Conservation (phyloP, 2,329 filamentous ascomycete species). For the Verticillium nubilum region DNA sequence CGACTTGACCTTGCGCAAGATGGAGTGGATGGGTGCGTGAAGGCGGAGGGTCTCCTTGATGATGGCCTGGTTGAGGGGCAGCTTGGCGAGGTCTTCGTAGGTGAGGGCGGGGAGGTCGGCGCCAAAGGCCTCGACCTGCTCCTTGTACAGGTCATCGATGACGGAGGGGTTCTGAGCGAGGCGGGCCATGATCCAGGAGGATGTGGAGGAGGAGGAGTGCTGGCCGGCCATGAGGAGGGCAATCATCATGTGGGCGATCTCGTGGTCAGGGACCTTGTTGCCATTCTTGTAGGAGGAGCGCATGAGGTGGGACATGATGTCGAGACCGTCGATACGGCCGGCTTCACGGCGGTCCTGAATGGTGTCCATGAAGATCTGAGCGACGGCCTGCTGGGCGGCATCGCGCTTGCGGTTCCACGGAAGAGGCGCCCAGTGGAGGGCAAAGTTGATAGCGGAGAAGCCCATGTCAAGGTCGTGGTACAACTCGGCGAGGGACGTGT, state of each 20-base stretch:
- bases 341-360: slow-evolving; percentile 63
- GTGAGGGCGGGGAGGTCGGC: slow-evolving; percentile 67
- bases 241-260: slow-evolving; percentile 92
- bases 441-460: slow-evolving; percentile 85
- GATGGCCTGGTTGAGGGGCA: slow-evolving; percentile 77
- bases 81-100: slow-evolving; percentile 71
- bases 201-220: slow-evolving; percentile 80
- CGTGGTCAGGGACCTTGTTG: slow-evolving; percentile 69
- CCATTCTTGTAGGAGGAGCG: slow-evolving; percentile 80
- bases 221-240: slow-evolving; percentile 88
- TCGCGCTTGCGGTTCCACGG: slow-evolving; percentile 85
- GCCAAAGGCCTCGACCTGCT: slow-evolving; percentile 72
- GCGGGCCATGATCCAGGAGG: slow-evolving; percentile 78
- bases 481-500: slow-evolving; percentile 72
- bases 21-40: slow-evolving; percentile 90
- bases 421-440: slow-evolving; percentile 80
- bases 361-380: slow-evolving; percentile 76
- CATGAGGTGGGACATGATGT: slow-evolving; percentile 93
- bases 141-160: slow-evolving; percentile 74
- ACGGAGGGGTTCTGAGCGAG: slow-evolving; percentile 73
- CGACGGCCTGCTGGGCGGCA: slow-evolving; percentile 72
- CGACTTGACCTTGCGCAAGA: slow-evolving; percentile 85
- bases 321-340: slow-evolving; percentile 48
- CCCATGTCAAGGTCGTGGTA: slow-evolving; percentile 91
- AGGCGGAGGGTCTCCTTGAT: slow-evolving; percentile 90